phyloP scores from a whole-genome alignment of 1,139 yeast genomes.

The Pichia sp. region DNA sequence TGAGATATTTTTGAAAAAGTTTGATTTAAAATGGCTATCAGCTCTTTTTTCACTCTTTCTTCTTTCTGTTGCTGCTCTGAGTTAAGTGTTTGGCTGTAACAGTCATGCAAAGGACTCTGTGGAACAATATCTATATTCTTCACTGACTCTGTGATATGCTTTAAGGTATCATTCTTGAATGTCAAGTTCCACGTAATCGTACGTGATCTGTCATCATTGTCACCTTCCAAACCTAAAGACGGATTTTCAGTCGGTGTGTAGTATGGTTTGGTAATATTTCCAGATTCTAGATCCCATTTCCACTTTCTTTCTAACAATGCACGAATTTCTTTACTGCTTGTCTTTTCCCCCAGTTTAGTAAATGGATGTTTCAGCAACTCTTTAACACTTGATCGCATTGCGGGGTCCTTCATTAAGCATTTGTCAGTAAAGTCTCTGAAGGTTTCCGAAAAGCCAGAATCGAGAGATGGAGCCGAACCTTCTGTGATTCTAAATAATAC shows the following conservation, averaged over 20 bases:
- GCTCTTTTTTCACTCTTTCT: conserved; percentile 22
- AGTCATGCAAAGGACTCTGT: conserved; percentile 17
- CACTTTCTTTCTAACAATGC: conserved; percentile 28
- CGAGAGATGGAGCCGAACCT: conserved; percentile 48
- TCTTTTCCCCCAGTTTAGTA: conserved; percentile 30
- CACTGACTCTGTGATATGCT: conserved; percentile 12
- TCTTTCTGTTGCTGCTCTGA: conserved; percentile 18
- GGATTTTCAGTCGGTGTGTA: conserved; percentile 28
- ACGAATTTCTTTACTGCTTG: conserved; percentile 19
- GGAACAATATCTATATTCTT: conserved; percentile 18
- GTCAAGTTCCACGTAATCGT: conserved; percentile 16
- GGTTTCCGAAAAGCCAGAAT: conserved; percentile 34
- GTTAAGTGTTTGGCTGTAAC: neutral
- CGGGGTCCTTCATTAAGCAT: conserved; percentile 47
- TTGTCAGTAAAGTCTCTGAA: conserved; percentile 46
- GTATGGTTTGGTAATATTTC: conserved; percentile 24
- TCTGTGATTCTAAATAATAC: conserved; percentile 61
- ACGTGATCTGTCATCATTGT: neutral
- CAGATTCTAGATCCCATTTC: conserved; percentile 32
- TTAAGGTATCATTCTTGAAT: conserved; percentile 10
- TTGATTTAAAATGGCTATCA: conserved; percentile 32
- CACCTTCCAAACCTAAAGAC: neutral
- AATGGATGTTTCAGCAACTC: conserved; percentile 43
- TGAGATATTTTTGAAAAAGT: conserved; percentile 32
- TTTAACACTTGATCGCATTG: conserved; percentile 40